Base-by-base conservation (phyloP, 2,329 filamentous ascomycete species). In the Colletotrichum sublineola region DNA sequence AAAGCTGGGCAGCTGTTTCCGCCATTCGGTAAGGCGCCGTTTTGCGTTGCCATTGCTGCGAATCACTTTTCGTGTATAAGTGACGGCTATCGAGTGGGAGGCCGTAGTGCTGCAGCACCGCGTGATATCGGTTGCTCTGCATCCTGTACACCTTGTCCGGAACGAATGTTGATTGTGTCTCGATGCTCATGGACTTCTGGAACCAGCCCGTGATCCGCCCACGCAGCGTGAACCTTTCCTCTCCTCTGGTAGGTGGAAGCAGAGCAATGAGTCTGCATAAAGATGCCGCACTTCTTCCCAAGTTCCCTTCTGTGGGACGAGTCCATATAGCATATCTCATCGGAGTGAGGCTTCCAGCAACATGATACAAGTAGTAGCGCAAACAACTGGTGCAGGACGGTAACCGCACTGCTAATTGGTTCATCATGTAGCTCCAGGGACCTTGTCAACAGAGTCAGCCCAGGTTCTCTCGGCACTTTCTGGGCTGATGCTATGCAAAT, bases 21-120 rank as follows among this genome's bases (percentile, higher is more conserved):
- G 29, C 62, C 42, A 18, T 31, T 36, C 3, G 58, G 9, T 7
- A 67, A 18, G 14, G 44, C 6, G 18, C 36, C 53, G 33, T 42
- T 69, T n/a, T 53, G 55, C 63, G 63, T 48, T 67, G 56, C 50
- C 57, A 62, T 7, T 67, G 68, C 77, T 96, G 92, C 94, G 94
- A 97, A 82, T 97, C 94, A 40, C 92, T 94, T 83, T 97, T 97
- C 44, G 94, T 92, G 81, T 96, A 96, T 3, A 96, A 81, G 80
- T 96, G 94, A 55, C 94, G 89, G 75, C 89, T 93, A 81, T 97
- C 94, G 9, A 97, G 88, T 0, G 94, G 94, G 4, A 97, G 83
- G 1, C 94, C 94, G 80, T 96, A 97, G 77, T 89, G 91, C 80
- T 97, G 94, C 75, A 94, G 89, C 12, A 96, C 93, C 18, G 89